Evolutionary conservation across 129 eudicot species (phyloP), one percentile per base, ranked within the genome.

Genomic region (Silybum marianum): DNA sequence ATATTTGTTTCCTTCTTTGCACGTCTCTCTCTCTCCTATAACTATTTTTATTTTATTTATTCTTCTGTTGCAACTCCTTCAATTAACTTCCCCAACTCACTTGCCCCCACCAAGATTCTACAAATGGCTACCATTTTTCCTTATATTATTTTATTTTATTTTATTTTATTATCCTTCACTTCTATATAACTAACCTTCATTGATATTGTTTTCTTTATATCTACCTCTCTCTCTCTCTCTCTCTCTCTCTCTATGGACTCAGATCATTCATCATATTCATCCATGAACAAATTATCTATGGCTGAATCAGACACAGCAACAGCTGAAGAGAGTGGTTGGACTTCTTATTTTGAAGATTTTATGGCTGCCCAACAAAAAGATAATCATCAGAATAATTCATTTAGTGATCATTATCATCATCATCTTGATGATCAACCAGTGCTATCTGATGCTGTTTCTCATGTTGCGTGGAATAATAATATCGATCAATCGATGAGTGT

Each of bases 321-420:
- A 68, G 24, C 74, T 16, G 92, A 91, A 82, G 92, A 90, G 79
- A 92, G 97, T 83, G 97, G 97, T 18, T 92, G 97, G 97, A 92
- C 97, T 63, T 19, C 83, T 44, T 92, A 92, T 71, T 87, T 92
- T 76, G 91, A 88, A 74, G 95, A 92, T 77, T 92, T 88, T 75
- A 84, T 90, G 24, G 86, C 79, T 24, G 78, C 83, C 58, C 89
- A 85, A 81, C 87, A 70, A 72, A 90, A 80, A 68, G 86, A 75
- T 74, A n/a, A 46, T 75, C 60, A 40, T 40, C 80, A 40, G 9
- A 39, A 46, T 74, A 81, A 77, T 39, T 71, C 80, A 25, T 63
- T 24, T 36, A 1, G 63, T 1, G 71, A 78, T 48, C 0, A 38
- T 65, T 8, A n/a, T 16, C 25, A 26, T 69, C 24, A 25, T 46